Evolutionary conservation across 169 alveolate genomes (phyloP).

Genomic region (Fabrea salina): DNA sequence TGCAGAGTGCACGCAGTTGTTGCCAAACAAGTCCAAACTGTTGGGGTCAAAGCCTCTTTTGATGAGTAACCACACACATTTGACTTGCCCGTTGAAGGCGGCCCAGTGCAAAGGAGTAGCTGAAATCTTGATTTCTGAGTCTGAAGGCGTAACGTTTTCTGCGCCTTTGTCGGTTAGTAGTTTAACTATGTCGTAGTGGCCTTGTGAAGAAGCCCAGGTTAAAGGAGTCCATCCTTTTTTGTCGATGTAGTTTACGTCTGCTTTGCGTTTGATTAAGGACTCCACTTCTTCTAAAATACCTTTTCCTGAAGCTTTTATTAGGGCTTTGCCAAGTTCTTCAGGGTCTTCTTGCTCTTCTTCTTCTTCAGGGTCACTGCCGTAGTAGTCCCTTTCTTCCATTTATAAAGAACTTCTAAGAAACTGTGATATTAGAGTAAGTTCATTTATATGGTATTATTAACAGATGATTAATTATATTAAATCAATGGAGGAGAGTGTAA

Average conservation of each 20-base stretch:
- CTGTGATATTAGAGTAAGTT: too few relatives aligned
- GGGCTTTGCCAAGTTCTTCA: constrained; percentile 38
- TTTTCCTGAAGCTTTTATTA: constrained; percentile 62
- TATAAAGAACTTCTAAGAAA: too few relatives aligned
- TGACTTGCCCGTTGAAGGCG: constrained; percentile 61
- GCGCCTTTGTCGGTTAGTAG: constrained; percentile 47
- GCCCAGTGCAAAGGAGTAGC: constrained; percentile 76
- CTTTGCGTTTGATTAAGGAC: constrained; percentile 42
- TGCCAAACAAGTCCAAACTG: constrained; percentile 66
- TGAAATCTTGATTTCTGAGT: constrained; percentile 28
- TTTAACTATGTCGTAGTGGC: constrained; percentile 52
- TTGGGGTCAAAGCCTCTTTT: constrained; percentile 57
- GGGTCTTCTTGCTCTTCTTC: constrained; percentile 39
- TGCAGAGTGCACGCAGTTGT: constrained; percentile 69
- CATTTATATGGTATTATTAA: too few relatives aligned
- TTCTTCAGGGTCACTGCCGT: too few relatives aligned
- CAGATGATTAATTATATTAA: too few relatives aligned
- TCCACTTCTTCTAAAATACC: constrained; percentile 45
- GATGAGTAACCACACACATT: constrained; percentile 57
- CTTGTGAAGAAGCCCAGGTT: constrained; percentile 68
- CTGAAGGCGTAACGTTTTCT: constrained; percentile 28
- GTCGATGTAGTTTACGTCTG: constrained; percentile 45
- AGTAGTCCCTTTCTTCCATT: too few relatives aligned
- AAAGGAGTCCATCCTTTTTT: constrained; percentile 66
- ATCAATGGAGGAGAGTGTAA: constrained; percentile 35